Evolutionary conservation across 2,329 filamentous ascomycete genomes (phyloP), one percentile per base, ranked within the genome.

Genomic region (Furcasterigmium furcatum): DNA sequence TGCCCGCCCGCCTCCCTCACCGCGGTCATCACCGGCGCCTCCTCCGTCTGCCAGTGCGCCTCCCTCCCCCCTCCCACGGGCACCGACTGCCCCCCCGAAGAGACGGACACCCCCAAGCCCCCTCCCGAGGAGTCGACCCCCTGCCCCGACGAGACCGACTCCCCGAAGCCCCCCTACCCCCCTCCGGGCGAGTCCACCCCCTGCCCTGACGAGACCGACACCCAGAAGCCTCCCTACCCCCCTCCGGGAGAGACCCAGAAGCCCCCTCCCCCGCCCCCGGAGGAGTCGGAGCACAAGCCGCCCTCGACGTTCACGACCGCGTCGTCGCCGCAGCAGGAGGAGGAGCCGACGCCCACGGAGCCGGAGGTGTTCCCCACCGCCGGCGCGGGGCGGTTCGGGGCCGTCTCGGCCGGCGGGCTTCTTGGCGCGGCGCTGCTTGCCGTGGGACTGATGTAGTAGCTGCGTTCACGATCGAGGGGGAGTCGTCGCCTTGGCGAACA

Each of bases 11-110:
- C 46, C 4, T 53, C 54, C 2, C 46, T 61, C 19, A 50, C 49
- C 13, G 56, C 49, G 19, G 56, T 63, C 5, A 57, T 61, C 30
- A 46, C 46, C 12, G 61, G 59, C 9, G 34, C 34, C 34, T 16
- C 16, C 14, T 19, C n/a, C 20, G 40, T 42, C 13, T 42, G 40
- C 29, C 27, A 27, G 16, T 42, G 40, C 16, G 40, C 40, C 19
- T 19, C 40, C 8, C 27, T 27, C 19, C 29, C 25, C 19, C n/a
- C 34, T 5, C 27, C 29, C 19, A 30, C 40, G 9, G 40, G 27
- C 8, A 32, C 27, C 19, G 40, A 34, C 1, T 30, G 30, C 14
- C 27, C 13, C 13, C n/a, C n/a, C n/a, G n/a, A n/a, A n/a, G n/a
- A n/a, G n/a, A 32, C 40, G 18, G 29, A 22, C 40, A 16, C 5